Evolutionary conservation across 495 filamentous ascomycete species (phyloP), one percentile per base, ranked within the genome.

Genomic region (Hypoxylon trugodes): DNA sequence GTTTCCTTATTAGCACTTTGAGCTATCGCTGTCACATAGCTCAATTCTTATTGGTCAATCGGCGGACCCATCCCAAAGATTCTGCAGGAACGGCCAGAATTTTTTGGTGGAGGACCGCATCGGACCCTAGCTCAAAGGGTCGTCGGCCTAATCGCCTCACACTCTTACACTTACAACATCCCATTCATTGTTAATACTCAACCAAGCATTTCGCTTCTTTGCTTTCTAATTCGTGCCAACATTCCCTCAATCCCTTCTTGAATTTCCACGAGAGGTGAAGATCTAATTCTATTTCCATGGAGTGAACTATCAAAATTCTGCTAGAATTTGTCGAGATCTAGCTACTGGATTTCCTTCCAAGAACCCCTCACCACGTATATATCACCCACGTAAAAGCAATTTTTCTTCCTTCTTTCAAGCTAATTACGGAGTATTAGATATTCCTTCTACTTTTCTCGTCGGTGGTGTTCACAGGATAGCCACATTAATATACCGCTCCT

Each of bases 101-200:
- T 40, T 43, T 59, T 54, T 52, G 36, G 19, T 8, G 33, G 41
- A 49, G 25, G 35, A 51, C 56, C 43, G 62, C 62, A 51, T 66
- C 62, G 62, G 62, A 66, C 62, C 45, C 37, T 57, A 43, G 50
- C 45, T 66, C 56, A 66, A 66, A 61, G 62, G 19, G 45, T 65
- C 56, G 62, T n/a, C n/a, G n/a, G n/a, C n/a, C n/a, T n/a, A n/a
- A n/a, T n/a, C n/a, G n/a, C n/a, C n/a, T n/a, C n/a, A n/a, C n/a
- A n/a, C n/a, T n/a, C n/a, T n/a, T n/a, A 66, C 56, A 56, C 62
- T 60, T 54, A 47, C 36, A 12, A 26, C 35, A 33, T 55, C 25
- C 21, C 26, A 51, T 66, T 66, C 62, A 66, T 66, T 66, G 62
- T 66, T 38, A 30, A 28, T 3, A 26, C 28, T 9, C 13, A 32